Conservation (phyloP, 2,329 filamentous ascomycete genomes). For the Knoxdaviesia capensis region DNA sequence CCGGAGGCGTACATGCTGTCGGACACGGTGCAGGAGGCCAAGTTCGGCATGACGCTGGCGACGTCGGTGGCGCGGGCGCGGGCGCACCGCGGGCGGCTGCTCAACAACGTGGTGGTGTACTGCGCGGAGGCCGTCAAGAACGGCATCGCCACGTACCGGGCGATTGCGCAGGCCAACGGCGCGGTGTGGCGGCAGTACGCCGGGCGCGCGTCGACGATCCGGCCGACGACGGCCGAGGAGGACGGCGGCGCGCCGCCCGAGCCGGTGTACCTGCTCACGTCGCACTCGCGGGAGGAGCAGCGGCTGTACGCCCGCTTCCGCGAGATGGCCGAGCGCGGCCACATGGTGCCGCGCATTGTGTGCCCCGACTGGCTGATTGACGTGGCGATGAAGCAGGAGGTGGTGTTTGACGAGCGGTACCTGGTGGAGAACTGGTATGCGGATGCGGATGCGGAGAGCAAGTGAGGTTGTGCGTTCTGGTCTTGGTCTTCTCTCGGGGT, state of each 20-base stretch:
- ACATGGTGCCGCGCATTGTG: constrained; percentile 66
- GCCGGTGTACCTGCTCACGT: constrained; percentile 69
- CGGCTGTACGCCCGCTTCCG: constrained; percentile 64
- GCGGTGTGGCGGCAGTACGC: constrained; percentile 66
- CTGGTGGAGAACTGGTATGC: constrained; percentile 16
- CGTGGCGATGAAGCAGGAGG: constrained; percentile 71
- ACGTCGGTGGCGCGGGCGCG: constrained; percentile 51
- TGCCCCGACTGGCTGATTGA: constrained; percentile 77
- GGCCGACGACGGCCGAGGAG: constrained; percentile 39
- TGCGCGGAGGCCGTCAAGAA: constrained; percentile 65
- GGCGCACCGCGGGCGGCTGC: constrained; percentile 54
- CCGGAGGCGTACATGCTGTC: constrained; percentile 46
- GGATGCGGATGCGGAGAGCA: not conserved
- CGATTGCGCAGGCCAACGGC: constrained; percentile 76
- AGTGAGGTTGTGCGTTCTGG: no score
- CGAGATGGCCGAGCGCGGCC: constrained; percentile 55
- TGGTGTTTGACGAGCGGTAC: constrained; percentile 47
- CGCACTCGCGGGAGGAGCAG: constrained; percentile 43
- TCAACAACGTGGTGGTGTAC: constrained; percentile 62
- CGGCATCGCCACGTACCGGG: constrained; percentile 65
- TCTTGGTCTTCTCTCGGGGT: not conserved
- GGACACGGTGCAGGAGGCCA: constrained; percentile 54
- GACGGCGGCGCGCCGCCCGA: constrained; percentile 42
- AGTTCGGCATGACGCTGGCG: constrained; percentile 47
- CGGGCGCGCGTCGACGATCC: constrained; percentile 46